Evolutionary conservation across 352 stramenopile genomes (phyloP).

Genomic region (Phytopythium aichiense): DNA sequence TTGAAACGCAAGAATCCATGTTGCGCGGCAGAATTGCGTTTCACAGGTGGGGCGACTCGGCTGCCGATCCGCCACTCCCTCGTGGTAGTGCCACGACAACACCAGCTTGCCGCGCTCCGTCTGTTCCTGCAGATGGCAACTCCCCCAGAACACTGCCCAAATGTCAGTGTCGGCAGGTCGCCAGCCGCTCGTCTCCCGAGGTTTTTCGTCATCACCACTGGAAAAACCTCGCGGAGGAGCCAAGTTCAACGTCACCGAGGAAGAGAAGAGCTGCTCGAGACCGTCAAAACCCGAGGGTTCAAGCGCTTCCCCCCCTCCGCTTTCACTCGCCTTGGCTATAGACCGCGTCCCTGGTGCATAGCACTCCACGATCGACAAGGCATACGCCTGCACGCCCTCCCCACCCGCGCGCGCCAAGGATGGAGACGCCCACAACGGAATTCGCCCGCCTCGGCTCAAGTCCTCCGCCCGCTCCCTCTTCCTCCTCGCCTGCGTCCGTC

Average conservation of each 20-base stretch:
- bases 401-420: not conserved
- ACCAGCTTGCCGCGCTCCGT: not conserved
- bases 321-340: not conserved
- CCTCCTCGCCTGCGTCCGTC: not conserved
- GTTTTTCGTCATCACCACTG: not conserved
- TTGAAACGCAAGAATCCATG: conserved; percentile 21
- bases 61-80: not conserved
- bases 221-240: not conserved
- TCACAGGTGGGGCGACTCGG: not conserved
- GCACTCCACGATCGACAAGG: not conserved
- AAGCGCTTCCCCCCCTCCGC: not conserved
- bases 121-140: not conserved
- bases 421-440: conserved; percentile 10
- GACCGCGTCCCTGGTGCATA: conserved; percentile 11
- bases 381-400: not conserved
- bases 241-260: conserved; percentile 5
- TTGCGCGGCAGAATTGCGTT: conserved; percentile 4
- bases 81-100: not conserved
- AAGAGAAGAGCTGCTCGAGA: not conserved
- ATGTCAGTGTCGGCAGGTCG: not conserved
- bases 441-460: not conserved
- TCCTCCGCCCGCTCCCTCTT: not conserved
- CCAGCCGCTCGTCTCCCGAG: not conserved
- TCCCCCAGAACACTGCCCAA: not conserved
- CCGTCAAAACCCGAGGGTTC: not conserved